These are phyloP conservation scores for Talaromyces pinophilus DNA, from an alignment of 2,329 filamentous ascomycete species.

Conservation along the genomic window DNA sequence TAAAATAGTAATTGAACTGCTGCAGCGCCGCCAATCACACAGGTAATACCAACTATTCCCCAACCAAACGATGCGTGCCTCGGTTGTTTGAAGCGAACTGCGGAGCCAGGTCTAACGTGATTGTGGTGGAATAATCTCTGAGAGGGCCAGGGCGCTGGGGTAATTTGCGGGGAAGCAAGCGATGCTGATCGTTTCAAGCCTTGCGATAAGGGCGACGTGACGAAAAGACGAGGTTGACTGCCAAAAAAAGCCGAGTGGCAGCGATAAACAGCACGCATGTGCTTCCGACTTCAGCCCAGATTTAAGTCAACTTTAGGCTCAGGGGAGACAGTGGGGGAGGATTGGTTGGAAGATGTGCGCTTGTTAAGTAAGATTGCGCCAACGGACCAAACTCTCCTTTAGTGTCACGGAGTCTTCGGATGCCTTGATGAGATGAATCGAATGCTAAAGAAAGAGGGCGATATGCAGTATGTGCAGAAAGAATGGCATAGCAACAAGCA, in stretches of 20 bases:
- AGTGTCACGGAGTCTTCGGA: neutral
- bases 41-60: conserved; percentile 37
- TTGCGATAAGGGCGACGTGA: conserved; percentile 11
- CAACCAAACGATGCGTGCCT: conserved; percentile 43
- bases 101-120: conserved; percentile 23
- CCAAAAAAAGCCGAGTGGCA: conserved; percentile 37
- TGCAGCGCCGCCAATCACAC: conserved; percentile 38
- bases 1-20: conserved; percentile 31
- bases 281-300: conserved; percentile 26
- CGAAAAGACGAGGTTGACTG: conserved; percentile 29
- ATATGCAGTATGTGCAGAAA: neutral
- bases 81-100: conserved; percentile 29
- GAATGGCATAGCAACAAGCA: neutral
- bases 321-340: conserved; percentile 7
- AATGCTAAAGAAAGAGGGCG: neutral
- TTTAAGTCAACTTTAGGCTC: neutral
- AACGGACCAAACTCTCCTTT: neutral
- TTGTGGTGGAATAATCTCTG: conserved; percentile 34
- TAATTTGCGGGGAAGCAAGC: conserved; percentile 27
- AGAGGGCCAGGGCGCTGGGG: conserved; percentile 30
- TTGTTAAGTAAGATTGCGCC: neutral
- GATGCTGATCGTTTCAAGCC: conserved; percentile 19
- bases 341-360: neutral
- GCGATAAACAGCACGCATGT: conserved; percentile 40
- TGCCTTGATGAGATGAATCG: neutral